These are phyloP conservation scores for Trichosporon coremiiforme DNA, from an alignment of 1,284 basidiomycete genomes.

Conservation along the genomic window DNA sequence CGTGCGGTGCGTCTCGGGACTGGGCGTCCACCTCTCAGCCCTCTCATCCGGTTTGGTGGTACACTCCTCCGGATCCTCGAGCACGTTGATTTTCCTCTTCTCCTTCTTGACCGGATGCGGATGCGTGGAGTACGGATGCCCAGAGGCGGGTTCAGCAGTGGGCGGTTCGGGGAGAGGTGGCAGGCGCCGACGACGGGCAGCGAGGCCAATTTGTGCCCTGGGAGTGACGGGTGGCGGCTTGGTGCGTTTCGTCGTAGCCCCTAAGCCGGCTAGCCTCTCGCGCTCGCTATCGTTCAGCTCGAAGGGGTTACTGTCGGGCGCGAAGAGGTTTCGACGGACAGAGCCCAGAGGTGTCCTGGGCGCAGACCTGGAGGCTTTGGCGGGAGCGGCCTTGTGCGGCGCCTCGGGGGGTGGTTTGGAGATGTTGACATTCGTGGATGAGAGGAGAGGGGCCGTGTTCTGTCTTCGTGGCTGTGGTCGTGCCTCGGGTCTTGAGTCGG, in stretches of 20 bases:
- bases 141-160: not conserved
- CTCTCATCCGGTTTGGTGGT: not conserved
- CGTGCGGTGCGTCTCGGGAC: not conserved
- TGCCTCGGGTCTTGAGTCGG: not conserved
- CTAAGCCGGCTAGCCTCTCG: too few relatives aligned
- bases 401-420: not conserved
- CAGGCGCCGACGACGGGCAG: not conserved
- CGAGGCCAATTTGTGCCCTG: not conserved
- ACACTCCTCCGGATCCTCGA: slow-evolving; percentile 6
- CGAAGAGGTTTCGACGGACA: too few relatives aligned
- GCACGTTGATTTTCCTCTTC: slow-evolving; percentile 9
- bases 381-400: not conserved
- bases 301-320: not conserved
- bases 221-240: not conserved
- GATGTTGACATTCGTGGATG: not conserved
- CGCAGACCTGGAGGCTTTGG: not conserved
- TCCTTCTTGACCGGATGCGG: not conserved
- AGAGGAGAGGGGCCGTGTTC: not conserved
- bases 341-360: not conserved
- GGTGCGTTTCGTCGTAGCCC: too few relatives aligned
- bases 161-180: not conserved
- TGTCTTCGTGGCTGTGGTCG: not conserved
- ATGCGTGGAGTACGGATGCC: not conserved
- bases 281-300: not conserved
- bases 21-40: not conserved